Conservation (phyloP, 2,329 filamentous ascomycete genomes). For the Cucurbitaria berberidis region DNA sequence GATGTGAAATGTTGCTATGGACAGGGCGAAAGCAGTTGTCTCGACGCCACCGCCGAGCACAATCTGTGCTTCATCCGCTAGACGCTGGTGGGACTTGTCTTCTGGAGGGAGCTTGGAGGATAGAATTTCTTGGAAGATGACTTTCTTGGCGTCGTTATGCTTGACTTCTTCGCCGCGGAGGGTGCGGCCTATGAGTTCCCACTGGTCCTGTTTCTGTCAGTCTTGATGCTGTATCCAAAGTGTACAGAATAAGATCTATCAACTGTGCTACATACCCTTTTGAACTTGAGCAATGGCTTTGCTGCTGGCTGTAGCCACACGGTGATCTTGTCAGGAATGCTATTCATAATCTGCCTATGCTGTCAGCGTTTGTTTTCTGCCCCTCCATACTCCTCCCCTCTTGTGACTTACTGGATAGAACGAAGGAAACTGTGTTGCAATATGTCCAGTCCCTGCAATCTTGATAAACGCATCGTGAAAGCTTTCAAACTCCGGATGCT, state of each 20-base stretch:
- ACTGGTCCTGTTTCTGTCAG: constrained; percentile 25
- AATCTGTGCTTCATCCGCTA: constrained; percentile 49
- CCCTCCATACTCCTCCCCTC: no score
- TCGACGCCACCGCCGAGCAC: constrained; percentile 50
- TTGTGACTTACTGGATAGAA: constrained; percentile 39
- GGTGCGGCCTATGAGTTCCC: constrained; percentile 32
- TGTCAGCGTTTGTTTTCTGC: background rate
- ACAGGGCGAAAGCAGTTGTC: constrained; percentile 45
- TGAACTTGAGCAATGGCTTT: constrained; percentile 40
- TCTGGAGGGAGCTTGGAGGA: constrained; percentile 33
- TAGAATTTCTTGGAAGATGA: constrained; percentile 45
- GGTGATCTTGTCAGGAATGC: constrained; percentile 38
- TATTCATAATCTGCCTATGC: constrained; percentile 36
- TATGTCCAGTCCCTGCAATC: constrained; percentile 38
- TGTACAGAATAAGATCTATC: background rate
- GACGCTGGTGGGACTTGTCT: constrained; percentile 48
- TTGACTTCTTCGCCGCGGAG: constrained; percentile 38
- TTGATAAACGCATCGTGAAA: constrained; percentile 46
- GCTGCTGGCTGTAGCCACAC: constrained; percentile 41
- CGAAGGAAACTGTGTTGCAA: constrained; percentile 42
- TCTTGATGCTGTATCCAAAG: background rate
- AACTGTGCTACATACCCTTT: constrained; percentile 27
- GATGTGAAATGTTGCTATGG: constrained; percentile 41
- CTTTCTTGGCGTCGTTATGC: constrained; percentile 41
- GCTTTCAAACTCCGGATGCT: constrained; percentile 42